Evolutionary conservation across 2,329 filamentous ascomycete species (phyloP).

Genomic region (Chalara sp.): DNA sequence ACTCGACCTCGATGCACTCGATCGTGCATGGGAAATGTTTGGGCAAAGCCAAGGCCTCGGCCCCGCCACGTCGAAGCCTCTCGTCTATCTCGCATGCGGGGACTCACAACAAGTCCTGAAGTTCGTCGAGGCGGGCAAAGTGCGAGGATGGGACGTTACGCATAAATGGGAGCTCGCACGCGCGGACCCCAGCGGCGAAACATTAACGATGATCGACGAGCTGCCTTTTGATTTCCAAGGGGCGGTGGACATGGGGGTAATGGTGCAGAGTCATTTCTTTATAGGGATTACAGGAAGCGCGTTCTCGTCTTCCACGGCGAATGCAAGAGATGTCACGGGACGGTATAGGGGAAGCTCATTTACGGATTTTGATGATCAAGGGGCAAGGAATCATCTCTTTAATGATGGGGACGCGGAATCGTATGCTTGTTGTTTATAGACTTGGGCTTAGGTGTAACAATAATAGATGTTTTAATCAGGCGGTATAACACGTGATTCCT

Average conservation of each 20-base stretch:
- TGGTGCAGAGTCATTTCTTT: slow-evolving; percentile 28
- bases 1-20: slow-evolving; percentile 29
- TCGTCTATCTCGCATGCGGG: slow-evolving; percentile 30
- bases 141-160: slow-evolving; percentile 29
- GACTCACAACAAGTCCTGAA: slow-evolving; percentile 26
- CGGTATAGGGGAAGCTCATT: slow-evolving; percentile 30
- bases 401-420: slow-evolving; percentile 26
- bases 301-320: slow-evolving; percentile 26
- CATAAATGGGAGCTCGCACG: slow-evolving; percentile 28
- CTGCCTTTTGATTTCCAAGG: slow-evolving; percentile 31
- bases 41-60: slow-evolving; percentile 8
- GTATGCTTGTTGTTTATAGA: slow-evolving; percentile 29
- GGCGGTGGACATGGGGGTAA: slow-evolving; percentile 28
- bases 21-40: slow-evolving; percentile 26
- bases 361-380: slow-evolving; percentile 20
- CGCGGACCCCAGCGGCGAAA: slow-evolving; percentile 10
- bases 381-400: slow-evolving; percentile 28
- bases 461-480: background rate
- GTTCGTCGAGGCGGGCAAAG: slow-evolving; percentile 24
- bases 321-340: slow-evolving; percentile 28
- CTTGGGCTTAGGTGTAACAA: background rate
- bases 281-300: slow-evolving; percentile 29
- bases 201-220: slow-evolving; percentile 18
- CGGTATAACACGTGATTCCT: too few relatives aligned
- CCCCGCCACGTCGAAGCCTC: slow-evolving; percentile 14